Evolutionary conservation across 768 basidiomycete genomes (phyloP).

Genomic region (Jaapia argillacea): DNA sequence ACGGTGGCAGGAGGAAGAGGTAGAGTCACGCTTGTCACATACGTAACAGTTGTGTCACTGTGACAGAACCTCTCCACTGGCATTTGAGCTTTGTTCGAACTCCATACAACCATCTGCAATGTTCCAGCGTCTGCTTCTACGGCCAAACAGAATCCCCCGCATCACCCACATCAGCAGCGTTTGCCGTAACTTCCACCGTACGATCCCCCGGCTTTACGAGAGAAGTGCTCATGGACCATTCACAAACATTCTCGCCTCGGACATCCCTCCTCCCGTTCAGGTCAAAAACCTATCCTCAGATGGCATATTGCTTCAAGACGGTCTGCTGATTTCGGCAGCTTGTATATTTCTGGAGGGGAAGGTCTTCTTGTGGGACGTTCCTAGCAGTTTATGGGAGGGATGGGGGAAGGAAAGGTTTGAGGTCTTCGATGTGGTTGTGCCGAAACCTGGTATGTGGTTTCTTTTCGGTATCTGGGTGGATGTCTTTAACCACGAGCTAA

Average conservation of each 20-base stretch:
- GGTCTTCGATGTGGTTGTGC: conserved; percentile 73
- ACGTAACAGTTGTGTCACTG: too few relatives aligned
- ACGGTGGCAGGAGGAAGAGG: too few relatives aligned
- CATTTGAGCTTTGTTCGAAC: too few relatives aligned
- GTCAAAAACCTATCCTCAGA: conserved; percentile 52
- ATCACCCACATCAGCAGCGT: too few relatives aligned
- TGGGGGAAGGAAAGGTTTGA: conserved; percentile 73
- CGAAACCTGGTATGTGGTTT: conserved; percentile 65
- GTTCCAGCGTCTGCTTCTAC: too few relatives aligned
- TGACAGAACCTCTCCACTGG: too few relatives aligned
- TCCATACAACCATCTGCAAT: too few relatives aligned
- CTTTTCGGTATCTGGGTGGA: background rate
- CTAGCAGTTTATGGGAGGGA: conserved; percentile 46
- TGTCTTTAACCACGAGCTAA: background rate
- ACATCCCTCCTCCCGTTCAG: conserved; percentile 58
- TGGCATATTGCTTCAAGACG: conserved; percentile 69
- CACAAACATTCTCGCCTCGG: conserved; percentile 68
- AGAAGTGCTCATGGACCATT: conserved; percentile 19
- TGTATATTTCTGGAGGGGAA: conserved; percentile 81
- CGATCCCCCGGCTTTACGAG: too few relatives aligned
- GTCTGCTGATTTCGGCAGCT: conserved; percentile 65
- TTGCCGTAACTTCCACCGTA: too few relatives aligned
- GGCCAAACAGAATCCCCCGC: too few relatives aligned
- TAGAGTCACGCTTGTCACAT: too few relatives aligned
- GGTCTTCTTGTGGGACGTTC: conserved; percentile 87